Evolutionary conservation across 495 filamentous ascomycete species (phyloP), one percentile per base, ranked within the genome.

Genomic region (Haplographium delicatum): DNA sequence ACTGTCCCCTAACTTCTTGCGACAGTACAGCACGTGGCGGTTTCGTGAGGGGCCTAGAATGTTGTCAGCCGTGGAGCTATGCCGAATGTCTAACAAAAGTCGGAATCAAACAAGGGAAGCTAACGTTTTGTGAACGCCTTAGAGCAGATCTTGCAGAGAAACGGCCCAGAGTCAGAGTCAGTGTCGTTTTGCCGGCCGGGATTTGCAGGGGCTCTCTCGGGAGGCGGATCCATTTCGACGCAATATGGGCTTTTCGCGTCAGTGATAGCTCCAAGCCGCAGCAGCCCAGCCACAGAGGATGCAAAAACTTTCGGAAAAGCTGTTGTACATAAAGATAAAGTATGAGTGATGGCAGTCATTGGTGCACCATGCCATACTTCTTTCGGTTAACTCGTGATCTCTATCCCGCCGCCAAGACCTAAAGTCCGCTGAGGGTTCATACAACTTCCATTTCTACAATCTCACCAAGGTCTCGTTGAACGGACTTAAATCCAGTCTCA

Each of bases 101-200:
- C 19, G 18, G 27, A 34, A 31, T 18, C 3, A 41, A 39, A 13
- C 7, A 45, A 44, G 16, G 39, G 49, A 37, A 44, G 10, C 50
- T 15, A 5, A 53, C 50, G 41, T 39, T 53, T 53, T 46, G 31
- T 46, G 41, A 53, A 53, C 25, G 27, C 42, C 23, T 53, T 53
- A 24, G 50, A 46, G 50, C 50, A 53, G 50, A 53, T 53, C 50
- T 53, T 39, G 50, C 50, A 53, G 31, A 40, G 42, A 23, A 53
- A 53, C 41, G 40, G 50, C 31, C 50, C 50, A 20, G 41, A 19
- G 7, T 53, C 50, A 20, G 41, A 19, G 7, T 53, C 50, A 7
- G 8, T 53, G 31, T 46, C 41, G 43, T n/a, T 46, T 27, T 53
- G 41, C 33, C 50, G 20, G 28, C 50, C 20, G 20, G 47, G 24